Base-by-base conservation (phyloP, 202 grass and related monocot species). In the Bolboschoenoplectus hybrid region DNA sequence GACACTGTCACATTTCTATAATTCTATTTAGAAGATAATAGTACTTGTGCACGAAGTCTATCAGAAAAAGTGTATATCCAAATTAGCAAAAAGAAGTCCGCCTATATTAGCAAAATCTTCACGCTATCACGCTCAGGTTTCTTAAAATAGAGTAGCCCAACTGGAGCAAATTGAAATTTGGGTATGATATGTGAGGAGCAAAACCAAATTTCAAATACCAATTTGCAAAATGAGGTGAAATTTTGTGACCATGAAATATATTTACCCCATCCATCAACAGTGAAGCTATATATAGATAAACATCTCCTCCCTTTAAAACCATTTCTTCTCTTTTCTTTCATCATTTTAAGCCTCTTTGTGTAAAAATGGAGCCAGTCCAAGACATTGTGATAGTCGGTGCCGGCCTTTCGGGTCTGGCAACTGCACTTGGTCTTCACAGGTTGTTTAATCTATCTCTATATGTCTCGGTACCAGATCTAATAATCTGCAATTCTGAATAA, bases 371-470 rank as follows among this genome's bases (percentile, higher is more conserved):
- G 34, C 13, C 7, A 5, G 62, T n/a, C 32, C 90, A 85, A 66
- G 84, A 85, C 12, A 69, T 94, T 82, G 81, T 94, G 34, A 74
- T 94, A 70, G 88, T 87, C 0, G 92, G 92, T 67, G 88, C 92
- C 26, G 92, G 90, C 0, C 49, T 90, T 1, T 85, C 86, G 32
- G 90, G 92, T 19, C 92, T 94, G 20, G 88, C 90, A 5, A 41
- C 66, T 16, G 88, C 92, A 3, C 83, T 94, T 10, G 88, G 90
- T 5, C 86, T 94, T 13, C 85, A 94, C 56, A 92, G 89, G 92
- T 94, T 13, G 46, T 16, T 76, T 38, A 76, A 4, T 76, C 9
- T 76, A 55, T 36, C 32, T 55, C 26, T 76, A 13, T 35, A 76
- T 52, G 45, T 55, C 26, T 76, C 26, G 6, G 26, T 43, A 70